Evolutionary conservation across 768 basidiomycete genomes (phyloP).

Genomic region (Zangia roseola): DNA sequence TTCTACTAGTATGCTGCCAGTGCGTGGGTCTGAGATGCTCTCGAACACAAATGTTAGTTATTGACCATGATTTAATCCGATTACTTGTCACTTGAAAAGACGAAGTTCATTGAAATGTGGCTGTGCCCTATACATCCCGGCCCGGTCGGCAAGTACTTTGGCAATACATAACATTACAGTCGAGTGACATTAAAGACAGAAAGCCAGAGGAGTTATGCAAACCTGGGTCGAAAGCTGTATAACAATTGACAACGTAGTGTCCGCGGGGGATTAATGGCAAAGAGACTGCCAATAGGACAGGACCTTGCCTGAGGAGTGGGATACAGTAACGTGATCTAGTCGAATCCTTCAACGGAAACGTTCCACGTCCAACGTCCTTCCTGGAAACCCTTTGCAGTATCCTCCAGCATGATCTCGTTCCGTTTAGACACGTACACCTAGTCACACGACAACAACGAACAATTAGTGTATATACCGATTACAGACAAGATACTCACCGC

Average conservation of each 20-base stretch:
- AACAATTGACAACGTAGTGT: not conserved
- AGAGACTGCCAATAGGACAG: not conserved
- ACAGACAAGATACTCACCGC: constrained; percentile 51
- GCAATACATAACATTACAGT: constrained; percentile 16
- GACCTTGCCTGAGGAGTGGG: not conserved
- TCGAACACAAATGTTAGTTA: too few species aligned
- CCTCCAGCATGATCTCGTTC: constrained; percentile 92
- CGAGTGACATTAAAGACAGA: constrained; percentile 3
- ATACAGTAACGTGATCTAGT: constrained; percentile 31
- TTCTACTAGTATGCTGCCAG: too few species aligned
- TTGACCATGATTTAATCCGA: too few species aligned
- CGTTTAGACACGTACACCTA: constrained; percentile 95
- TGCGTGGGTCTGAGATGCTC: too few species aligned
- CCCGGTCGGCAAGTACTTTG: too few species aligned
- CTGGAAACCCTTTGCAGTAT: constrained; percentile 86
- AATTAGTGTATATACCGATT: not conserved
- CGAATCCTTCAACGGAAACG: constrained; percentile 65
- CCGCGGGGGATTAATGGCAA: constrained; percentile 3
- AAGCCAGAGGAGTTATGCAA: constrained; percentile 1
- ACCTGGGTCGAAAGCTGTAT: not conserved
- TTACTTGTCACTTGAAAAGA: too few species aligned
- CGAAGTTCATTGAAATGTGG: too few species aligned
- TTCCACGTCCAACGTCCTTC: constrained; percentile 90
- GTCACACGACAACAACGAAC: not conserved
- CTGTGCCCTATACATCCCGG: too few species aligned